Evolutionary conservation across 345 rosid genomes (phyloP).

Genomic region (Syzygium aromaticum): DNA sequence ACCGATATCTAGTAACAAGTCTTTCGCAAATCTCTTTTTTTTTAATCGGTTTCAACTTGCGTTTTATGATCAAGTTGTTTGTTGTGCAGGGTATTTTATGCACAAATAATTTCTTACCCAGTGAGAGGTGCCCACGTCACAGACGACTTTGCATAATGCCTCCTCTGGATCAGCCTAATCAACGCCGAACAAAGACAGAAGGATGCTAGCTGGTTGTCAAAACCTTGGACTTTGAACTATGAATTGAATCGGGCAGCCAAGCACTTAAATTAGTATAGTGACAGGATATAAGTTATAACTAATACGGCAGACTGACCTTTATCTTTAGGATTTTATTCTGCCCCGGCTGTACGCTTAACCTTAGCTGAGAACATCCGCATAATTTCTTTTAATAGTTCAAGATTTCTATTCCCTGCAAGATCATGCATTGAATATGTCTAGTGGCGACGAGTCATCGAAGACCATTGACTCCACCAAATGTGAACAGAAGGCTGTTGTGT

Average conservation of each 20-base stretch:
- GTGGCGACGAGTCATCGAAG: background rate
- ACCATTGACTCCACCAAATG: background rate
- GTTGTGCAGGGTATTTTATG: background rate
- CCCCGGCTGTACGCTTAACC: background rate
- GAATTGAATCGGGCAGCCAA: background rate
- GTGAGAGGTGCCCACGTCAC: background rate
- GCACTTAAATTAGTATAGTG: background rate
- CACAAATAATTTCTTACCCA: background rate
- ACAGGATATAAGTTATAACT: background rate
- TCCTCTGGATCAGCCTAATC: background rate
- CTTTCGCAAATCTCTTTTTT: background rate
- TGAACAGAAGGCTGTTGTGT: background rate
- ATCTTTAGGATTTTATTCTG: background rate
- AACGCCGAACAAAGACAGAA: background rate
- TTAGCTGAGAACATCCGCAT: background rate
- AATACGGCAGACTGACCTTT: background rate
- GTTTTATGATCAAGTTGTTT: background rate
- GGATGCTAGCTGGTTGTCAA: background rate
- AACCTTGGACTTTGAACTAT: background rate
- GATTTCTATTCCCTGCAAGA: background rate
- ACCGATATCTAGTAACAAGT: background rate
- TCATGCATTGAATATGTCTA: background rate
- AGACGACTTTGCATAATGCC: background rate
- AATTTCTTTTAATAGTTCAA: background rate
- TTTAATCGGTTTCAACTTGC: background rate